phyloP scores from a whole-genome alignment of 495 filamentous ascomycete species.

The Hypoxylon intermedium region DNA sequence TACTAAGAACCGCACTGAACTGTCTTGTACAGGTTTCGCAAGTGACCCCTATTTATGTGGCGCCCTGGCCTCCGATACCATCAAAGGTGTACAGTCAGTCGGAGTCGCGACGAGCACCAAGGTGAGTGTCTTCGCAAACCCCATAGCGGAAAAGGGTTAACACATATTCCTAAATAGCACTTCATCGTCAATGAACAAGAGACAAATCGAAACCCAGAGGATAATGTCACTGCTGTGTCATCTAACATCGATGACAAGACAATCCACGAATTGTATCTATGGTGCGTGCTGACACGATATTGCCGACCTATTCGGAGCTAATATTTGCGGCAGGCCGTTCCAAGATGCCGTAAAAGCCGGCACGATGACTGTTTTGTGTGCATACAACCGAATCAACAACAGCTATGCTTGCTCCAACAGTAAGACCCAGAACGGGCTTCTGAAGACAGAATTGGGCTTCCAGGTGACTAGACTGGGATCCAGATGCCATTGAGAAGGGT shows the following conservation, averaged over 20 bases:
- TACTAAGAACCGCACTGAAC: constrained; percentile 1
- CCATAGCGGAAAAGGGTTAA: constrained; percentile 7
- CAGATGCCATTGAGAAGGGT: background rate
- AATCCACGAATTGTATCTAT: constrained; percentile 75
- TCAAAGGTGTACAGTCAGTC: constrained; percentile 57
- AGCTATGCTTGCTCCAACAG: constrained; percentile 71
- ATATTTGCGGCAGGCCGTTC: constrained; percentile 60
- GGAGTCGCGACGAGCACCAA: constrained; percentile 64
- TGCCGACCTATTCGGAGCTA: constrained; percentile 36
- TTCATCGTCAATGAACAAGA: constrained; percentile 74
- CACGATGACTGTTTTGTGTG: constrained; percentile 71
- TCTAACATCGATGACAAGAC: constrained; percentile 72
- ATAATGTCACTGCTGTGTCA: constrained; percentile 58
- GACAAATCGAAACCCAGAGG: constrained; percentile 60
- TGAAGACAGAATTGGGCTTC: constrained; percentile 72
- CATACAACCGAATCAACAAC: constrained; percentile 71
- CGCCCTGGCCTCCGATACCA: constrained; percentile 52
- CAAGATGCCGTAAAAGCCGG: constrained; percentile 68
- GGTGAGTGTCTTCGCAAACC: constrained; percentile 36
- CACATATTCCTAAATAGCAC: constrained; percentile 47
- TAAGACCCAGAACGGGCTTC: constrained; percentile 64
- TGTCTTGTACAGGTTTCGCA: constrained; percentile 48
- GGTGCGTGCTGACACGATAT: constrained; percentile 55
- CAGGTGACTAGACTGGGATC: constrained; percentile 41
- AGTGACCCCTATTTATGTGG: constrained; percentile 60